A percentile compares a stretch with the other conserved stretches of the same genome.
Conservation (phyloP, 2,329 filamentous ascomycete species). For the Xenoacremonium recifei region DNA sequence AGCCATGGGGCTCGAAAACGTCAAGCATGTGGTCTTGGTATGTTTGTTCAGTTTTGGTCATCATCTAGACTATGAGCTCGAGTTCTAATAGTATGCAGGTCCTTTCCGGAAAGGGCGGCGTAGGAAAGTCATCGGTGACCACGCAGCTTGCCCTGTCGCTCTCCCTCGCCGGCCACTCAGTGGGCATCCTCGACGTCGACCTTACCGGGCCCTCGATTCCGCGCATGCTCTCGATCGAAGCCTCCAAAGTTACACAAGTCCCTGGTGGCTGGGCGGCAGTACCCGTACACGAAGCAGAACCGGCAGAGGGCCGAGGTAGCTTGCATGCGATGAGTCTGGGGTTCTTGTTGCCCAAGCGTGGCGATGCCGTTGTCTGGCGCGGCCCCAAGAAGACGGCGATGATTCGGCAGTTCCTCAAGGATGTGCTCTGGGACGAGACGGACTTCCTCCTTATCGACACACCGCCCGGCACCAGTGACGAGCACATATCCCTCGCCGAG, state of each 20-base stretch:
- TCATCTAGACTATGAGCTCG: too few species aligned
- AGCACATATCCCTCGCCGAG: constrained; percentile 93
- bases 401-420: constrained; percentile 92
- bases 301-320: constrained; percentile 53
- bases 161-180: constrained; percentile 78
- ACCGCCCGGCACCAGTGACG: constrained; percentile 92
- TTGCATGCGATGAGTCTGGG: constrained; percentile 89
- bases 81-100: constrained; percentile 56
- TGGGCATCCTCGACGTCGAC: constrained; percentile 94
- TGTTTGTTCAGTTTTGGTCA: too few species aligned
- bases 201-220: constrained; percentile 96
- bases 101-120: constrained; percentile 95
- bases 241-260: constrained; percentile 85
- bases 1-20: constrained; percentile 48
- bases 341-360: constrained; percentile 79
- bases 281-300: constrained; percentile 66
- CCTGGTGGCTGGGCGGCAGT: constrained; percentile 93
- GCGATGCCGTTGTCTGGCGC: constrained; percentile 94
- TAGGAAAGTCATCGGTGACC: constrained; percentile 97
- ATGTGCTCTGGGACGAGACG: constrained; percentile 84
- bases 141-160: constrained; percentile 92
- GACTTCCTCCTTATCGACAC: constrained; percentile 96
- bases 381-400: constrained; percentile 99
- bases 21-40: constrained; percentile 78
- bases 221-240: constrained; percentile 87